Base-by-base conservation (phyloP, 2,329 filamentous ascomycete genomes). In the Pseudocercospora vitis region DNA sequence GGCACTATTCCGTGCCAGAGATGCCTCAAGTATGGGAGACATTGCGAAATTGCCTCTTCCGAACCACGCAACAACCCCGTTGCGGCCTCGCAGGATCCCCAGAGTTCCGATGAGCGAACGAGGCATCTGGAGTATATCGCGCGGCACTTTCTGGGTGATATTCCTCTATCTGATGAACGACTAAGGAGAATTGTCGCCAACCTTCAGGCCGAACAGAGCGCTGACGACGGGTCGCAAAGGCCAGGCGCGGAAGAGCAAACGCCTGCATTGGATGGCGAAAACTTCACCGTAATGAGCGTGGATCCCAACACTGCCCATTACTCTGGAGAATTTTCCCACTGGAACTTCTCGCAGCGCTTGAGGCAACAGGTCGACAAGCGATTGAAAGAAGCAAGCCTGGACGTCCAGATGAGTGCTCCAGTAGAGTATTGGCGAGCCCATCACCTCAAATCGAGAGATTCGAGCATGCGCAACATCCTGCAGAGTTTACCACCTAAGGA, bases 271-370 rank as follows among this genome's bases (percentile, higher is more conserved):
- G 57, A 59, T 33, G 53, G 56, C 16, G 57, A 59, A 44, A 50
- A 37, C n/a, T 58, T 58, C 44, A 58, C 52, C 1, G 55, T 58
- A n/a, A 53, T 55, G 33, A 48, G 42, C 16, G 40, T 58, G 12
- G 50, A 48, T 2, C 45, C 44, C 8, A 55, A 55, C 23, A 55
- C 49, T 4, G 50, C 55, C 16, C 55, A 76, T 55, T 76, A 76
- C 57, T 76, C 73, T 3, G 73, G 73, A 16, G 73, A 76, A 55
- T 75, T 75, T 48, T 74, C 71, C 7, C 74, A 75, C 48, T 62
- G 74, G 50, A 75, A 73, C 48, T 75, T 76, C 50, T 74, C 73
- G 2, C 70, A 71, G 67, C 71, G 73, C 47, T 72, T 76, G 35
- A 65, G 71, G 39, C 67, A 68, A 33, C 73, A 75, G 35, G 73